phyloP scores from a whole-genome alignment of 208 protist species.

The Spironucleus salmonicida region DNA sequence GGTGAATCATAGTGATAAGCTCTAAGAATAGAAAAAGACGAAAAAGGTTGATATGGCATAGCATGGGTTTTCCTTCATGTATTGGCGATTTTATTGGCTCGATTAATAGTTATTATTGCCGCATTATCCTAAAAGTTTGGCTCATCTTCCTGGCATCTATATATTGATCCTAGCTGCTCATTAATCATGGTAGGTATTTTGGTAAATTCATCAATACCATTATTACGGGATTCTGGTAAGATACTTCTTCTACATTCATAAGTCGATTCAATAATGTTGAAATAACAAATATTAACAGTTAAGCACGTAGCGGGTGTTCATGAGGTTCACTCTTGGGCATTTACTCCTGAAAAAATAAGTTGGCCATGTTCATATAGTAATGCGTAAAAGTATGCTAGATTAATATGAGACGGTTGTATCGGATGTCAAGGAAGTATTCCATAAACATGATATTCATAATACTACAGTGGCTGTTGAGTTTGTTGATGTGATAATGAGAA shows the following conservation, averaged over 20 bases:
- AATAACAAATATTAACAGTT: neutral
- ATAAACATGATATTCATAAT: too few relatives aligned
- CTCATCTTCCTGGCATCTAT: neutral
- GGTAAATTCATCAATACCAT: neutral
- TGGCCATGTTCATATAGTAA: slow-evolving; percentile 10
- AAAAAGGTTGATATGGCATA: slow-evolving; percentile 13
- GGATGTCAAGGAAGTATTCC: too few relatives aligned
- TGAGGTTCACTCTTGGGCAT: slow-evolving; percentile 23
- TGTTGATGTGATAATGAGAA: too few relatives aligned
- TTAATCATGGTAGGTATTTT: neutral
- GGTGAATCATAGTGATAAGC: too few relatives aligned
- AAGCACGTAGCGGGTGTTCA: neutral
- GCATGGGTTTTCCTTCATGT: slow-evolving; percentile 21
- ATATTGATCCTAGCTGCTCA: neutral
- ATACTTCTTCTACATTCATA: neutral
- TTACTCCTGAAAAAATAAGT: neutral
- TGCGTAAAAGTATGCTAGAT: too few relatives aligned
- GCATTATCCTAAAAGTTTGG: slow-evolving; percentile 13
- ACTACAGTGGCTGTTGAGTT: too few relatives aligned
- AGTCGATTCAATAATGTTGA: neutral
- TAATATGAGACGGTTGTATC: too few relatives aligned
- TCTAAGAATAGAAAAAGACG: too few relatives aligned
- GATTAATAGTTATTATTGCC: neutral
- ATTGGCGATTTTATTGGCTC: slow-evolving; percentile 22
- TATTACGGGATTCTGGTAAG: neutral